Evolutionary conservation across 345 rosid genomes (phyloP), one percentile per base, ranked within the genome.

Genomic region (Rhizophora apiculata): DNA sequence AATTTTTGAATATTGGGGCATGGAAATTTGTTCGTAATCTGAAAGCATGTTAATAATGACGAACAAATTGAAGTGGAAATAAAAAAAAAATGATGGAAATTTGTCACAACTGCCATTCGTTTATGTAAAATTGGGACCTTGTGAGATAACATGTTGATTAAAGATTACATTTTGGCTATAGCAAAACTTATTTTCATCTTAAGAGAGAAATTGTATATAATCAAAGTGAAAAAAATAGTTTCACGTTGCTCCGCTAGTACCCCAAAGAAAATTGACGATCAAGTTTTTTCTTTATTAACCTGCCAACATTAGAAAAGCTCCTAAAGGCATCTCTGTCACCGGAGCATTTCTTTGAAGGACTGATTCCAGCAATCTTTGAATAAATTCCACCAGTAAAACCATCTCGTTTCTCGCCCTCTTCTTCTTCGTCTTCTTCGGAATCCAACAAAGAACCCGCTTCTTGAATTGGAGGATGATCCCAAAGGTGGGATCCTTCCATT

Each of bases 361-460:
- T 72, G 1, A 74, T 43, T 4, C 61, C 56, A 18, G 29, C 67
- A 2, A 84, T 66, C 59, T 76, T 85, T 30, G 80, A 80, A 69
- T 72, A 67, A 60, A 85, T 69, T 16, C 77, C 80, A n/a, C 52
- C 63, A 0, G 74, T 13, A 1, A 76, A 56, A 16, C 86, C 83
- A 20, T 70, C 65, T n/a, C 16, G 26, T 6, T 55, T 49, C 21
- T 48, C 63, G 21, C 68, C 63, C 9, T 66, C 74, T 15, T 39
- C 31, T 3, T 66, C 55, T 0, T 58, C 29, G 15, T 64, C 69
- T 13, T 24, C 76, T 24, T 71, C 77, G 31, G n/a, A 20, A n/a
- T 84, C 82, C 11, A 84, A 20, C 69, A 82, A 67, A 7, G 79
- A 71, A 43, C 81, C 82, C 19, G 26, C 57, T 74, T 82, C 85